These are phyloP conservation scores for Colletotrichum sp. DNA, from an alignment of 2,329 filamentous ascomycete species.

Conservation along the genomic window DNA sequence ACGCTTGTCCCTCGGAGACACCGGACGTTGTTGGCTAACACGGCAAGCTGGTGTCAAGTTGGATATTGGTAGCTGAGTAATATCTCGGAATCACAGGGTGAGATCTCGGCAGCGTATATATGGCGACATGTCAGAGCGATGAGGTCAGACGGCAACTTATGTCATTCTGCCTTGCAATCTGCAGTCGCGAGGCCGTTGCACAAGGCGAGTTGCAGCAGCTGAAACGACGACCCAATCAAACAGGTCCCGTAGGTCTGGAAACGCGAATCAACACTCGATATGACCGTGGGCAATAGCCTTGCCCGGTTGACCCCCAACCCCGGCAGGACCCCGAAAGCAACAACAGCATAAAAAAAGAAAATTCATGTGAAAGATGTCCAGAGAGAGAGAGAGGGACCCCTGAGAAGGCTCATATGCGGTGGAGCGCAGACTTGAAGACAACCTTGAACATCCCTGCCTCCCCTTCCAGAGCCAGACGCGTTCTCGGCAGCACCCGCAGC, in stretches of 20 bases:
- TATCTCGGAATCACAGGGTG: not conserved
- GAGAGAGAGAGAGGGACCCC: not conserved
- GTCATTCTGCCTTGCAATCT: not conserved
- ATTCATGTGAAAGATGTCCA: not conserved
- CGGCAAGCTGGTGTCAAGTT: not conserved
- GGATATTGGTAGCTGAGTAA: not conserved
- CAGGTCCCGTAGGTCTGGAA: not conserved
- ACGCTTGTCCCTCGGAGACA: not conserved
- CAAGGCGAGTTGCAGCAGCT: conserved; percentile 10
- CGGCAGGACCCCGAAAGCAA: not conserved
- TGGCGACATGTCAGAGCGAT: not conserved
- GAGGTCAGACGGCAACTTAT: conserved; percentile 8
- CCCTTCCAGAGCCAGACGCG: not conserved
- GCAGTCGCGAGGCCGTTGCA: not conserved
- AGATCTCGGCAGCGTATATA: not conserved
- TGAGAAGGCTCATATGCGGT: not conserved
- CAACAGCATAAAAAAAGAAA: not conserved
- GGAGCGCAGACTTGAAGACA: not conserved
- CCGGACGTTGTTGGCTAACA: not conserved
- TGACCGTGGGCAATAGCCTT: not conserved
- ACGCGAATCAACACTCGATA: not conserved
- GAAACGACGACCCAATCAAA: not conserved
- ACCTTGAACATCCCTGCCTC: not conserved
- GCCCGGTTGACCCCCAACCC: not conserved
- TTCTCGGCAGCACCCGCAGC: conserved; percentile 10